Base-by-base conservation (phyloP, 192 early-diverging fungal species). In the Diversispora epigaea region DNA sequence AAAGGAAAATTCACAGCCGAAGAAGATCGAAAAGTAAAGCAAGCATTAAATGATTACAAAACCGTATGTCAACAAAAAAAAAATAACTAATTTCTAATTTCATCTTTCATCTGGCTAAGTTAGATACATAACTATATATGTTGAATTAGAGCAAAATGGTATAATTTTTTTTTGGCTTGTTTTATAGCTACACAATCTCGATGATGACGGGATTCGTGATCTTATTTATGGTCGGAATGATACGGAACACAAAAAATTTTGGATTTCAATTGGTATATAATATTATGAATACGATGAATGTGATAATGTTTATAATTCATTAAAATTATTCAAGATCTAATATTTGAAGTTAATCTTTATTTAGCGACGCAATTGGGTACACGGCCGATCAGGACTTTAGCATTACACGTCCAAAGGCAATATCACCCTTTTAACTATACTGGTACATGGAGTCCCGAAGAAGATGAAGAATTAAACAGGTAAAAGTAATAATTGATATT, bases 361-460 rank as follows among this genome's bases (percentile, higher is more conserved):
- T 25, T 46, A 81, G 80, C 80, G 8, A 63, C 49, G 9, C 64
- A 70, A 3, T 46, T 81, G 10, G 66, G 78, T 43, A 63, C 55
- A 15, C 61, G 80, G 2, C 77, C 80, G 40, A 40, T 81, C 15
- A 60, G 74, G 19, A 73, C 75, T 57, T 68, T 78, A 15, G 71
- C 75, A 10, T 63, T 76, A 11, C 80, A 81, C 50, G 54, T 78
- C 9, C 77, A 77, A 14, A 71, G 80, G 2, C 32, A 70, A 54
- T 76, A 62, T 45, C 80, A 81, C 49, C 74, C 68, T n/a, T 72
- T 77, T 46, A 81, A 78, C 54, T 75, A 78, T 25, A 58, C 73
- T 45, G 80, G 77, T 60, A 15, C 10, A 57, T 81, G 80, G 80
- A 76, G 65, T 19, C 67, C 71, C 45, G 76, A 73, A 41, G 80